Percentiles rank a stretch among this genome's conserved stretches.
phyloP scores from a whole-genome alignment of 768 basidiomycete species.

The Lyophyllum shimeji region DNA sequence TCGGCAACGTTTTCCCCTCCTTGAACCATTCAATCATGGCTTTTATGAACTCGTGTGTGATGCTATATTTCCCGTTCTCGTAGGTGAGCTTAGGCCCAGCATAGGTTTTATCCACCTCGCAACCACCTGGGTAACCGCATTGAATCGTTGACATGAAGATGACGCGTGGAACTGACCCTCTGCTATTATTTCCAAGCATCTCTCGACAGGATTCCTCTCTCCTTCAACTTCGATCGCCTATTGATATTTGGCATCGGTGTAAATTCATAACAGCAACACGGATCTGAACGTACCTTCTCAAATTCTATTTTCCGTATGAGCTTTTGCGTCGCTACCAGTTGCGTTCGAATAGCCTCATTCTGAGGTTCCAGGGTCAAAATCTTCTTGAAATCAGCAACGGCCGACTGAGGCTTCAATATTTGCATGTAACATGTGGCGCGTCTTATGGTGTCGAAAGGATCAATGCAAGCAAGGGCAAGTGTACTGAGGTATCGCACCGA shows the following conservation, averaged over 20 bases:
- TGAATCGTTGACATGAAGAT: not conserved
- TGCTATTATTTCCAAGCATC: constrained; percentile 76
- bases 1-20: constrained; percentile 87
- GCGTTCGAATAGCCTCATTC: constrained; percentile 76
- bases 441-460: constrained; percentile 33
- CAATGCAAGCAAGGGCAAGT: not conserved
- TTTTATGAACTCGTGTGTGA: constrained; percentile 77
- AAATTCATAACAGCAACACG: not conserved
- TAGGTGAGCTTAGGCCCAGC: constrained; percentile 68
- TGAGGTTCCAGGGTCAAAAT: constrained; percentile 81
- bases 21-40: constrained; percentile 93
- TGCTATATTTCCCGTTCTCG: constrained; percentile 66
- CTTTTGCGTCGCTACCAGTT: constrained; percentile 88
- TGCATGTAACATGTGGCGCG: constrained; percentile 91
- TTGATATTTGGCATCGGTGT: constrained; percentile 1
- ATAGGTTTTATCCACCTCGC: constrained; percentile 74
- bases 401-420: constrained; percentile 82
- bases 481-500: constrained; percentile 44
- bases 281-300: constrained; percentile 64
- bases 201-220: constrained; percentile 73
- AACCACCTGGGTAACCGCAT: constrained; percentile 52
- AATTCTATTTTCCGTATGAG: constrained; percentile 88
- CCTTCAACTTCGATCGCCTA: constrained; percentile 93
- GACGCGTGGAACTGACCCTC: constrained; percentile 50
- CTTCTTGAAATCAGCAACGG: constrained; percentile 86